A percentile compares a stretch with the other conserved stretches of the same genome.
phyloP scores from a whole-genome alignment of 768 basidiomycete genomes.

The Crepidotus variabilis region DNA sequence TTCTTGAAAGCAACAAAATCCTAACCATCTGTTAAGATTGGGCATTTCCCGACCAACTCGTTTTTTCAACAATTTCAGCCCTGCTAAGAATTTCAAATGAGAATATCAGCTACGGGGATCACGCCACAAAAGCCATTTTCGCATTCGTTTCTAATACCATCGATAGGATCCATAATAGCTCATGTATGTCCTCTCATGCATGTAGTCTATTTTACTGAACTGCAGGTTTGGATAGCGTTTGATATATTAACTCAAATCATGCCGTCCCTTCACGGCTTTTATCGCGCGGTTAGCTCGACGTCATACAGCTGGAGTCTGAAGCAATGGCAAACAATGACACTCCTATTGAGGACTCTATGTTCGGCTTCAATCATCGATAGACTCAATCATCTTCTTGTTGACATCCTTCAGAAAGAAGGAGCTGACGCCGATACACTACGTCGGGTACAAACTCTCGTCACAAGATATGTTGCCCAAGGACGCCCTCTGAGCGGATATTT shows the following conservation, averaged over 20 bases:
- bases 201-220: constrained; percentile 2
- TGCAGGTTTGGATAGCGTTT: constrained; percentile 42
- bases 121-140: constrained; percentile 56
- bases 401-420: constrained; percentile 55
- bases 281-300: constrained; percentile 80
- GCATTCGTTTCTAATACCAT: constrained; percentile 57
- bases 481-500: constrained; percentile 86
- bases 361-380: constrained; percentile 64
- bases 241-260: constrained; percentile 70
- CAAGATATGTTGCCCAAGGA: constrained; percentile 70
- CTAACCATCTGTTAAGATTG: constrained; percentile 52
- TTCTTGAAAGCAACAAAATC: background rate
- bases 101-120: constrained; percentile 44
- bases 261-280: constrained; percentile 82
- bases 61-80: constrained; percentile 74
- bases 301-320: constrained; percentile 67
- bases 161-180: constrained; percentile 46
- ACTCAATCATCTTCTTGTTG: constrained; percentile 65
- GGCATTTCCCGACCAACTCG: constrained; percentile 83
- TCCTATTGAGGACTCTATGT: constrained; percentile 56
- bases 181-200: constrained; percentile 38
- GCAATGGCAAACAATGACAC: constrained; percentile 60
- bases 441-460: constrained; percentile 66
- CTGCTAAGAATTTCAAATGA: constrained; percentile 61
- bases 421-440: constrained; percentile 44